A percentile compares a stretch with the other conserved stretches of the same genome.
Evolutionary conservation across 176 grass and related monocot genomes (phyloP).

Genomic region (Aegilops sharonensis): DNA sequence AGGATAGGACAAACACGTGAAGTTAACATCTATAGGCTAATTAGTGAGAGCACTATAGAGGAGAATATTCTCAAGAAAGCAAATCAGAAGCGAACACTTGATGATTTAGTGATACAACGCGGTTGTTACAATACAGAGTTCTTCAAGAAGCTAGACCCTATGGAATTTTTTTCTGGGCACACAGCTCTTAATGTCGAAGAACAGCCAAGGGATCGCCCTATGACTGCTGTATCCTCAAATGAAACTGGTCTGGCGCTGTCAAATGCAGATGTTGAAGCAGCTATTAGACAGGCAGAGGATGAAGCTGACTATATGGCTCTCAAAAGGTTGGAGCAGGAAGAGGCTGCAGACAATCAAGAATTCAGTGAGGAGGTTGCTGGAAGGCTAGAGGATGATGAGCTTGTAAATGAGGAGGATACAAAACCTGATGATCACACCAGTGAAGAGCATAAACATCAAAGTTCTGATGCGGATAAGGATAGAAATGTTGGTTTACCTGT

Average conservation of each 20-base stretch:
- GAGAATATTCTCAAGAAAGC: slow-evolving; percentile 99
- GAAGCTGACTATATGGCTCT: slow-evolving; percentile 99
- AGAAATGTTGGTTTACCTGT: slow-evolving; percentile 39
- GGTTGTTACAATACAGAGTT: slow-evolving; percentile 99
- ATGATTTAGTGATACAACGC: slow-evolving; percentile 95
- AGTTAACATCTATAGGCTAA: slow-evolving; percentile 95
- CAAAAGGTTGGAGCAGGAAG: slow-evolving; percentile 94
- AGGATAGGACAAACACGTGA: slow-evolving; percentile 98
- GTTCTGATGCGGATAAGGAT: slow-evolving; percentile 56
- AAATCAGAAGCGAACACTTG: slow-evolving; percentile 94
- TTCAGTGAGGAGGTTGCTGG: slow-evolving; percentile 86
- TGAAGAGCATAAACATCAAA: slow-evolving; percentile 61
- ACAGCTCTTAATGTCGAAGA: slow-evolving; percentile 33
- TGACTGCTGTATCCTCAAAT: slow-evolving; percentile 40
- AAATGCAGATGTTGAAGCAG: slow-evolving; percentile 92
- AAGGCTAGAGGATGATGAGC: slow-evolving; percentile 72
- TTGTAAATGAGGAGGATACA: slow-evolving; percentile 81
- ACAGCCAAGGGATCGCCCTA: slow-evolving; percentile 41
- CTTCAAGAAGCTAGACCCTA: slow-evolving; percentile 97
- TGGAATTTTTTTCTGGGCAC: slow-evolving; percentile 93
- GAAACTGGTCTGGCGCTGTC: slow-evolving; percentile 42
- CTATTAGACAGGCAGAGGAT: slow-evolving; percentile 95
- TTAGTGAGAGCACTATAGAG: slow-evolving; percentile 97
- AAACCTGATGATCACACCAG: slow-evolving; percentile 57
- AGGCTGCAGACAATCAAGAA: slow-evolving; percentile 96